A percentile compares a stretch with the other conserved stretches of the same genome.
Evolutionary conservation across 1,284 basidiomycete genomes (phyloP).

Genomic region (Meripilus lineatus): DNA sequence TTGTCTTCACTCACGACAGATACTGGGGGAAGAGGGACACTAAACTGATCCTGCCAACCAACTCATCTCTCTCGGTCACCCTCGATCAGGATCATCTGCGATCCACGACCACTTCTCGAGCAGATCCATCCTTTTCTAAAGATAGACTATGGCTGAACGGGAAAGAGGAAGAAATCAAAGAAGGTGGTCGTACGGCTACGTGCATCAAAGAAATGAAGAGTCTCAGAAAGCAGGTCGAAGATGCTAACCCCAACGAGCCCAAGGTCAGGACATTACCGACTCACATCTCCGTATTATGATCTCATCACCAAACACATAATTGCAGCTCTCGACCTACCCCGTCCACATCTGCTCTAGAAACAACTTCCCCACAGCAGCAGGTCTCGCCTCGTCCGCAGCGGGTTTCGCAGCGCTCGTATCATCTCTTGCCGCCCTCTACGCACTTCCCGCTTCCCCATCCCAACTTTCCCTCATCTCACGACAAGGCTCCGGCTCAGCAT

Average conservation of each 20-base stretch:
- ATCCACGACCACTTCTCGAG: constrained; percentile 90
- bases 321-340: constrained; percentile 65
- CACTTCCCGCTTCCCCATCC: constrained; percentile 61
- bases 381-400: constrained; percentile 94
- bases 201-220: constrained; percentile 89
- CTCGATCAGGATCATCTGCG: constrained; percentile 95
- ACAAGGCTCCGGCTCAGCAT: constrained; percentile 96
- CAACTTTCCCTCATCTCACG: constrained; percentile 91
- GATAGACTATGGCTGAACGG: constrained; percentile 96
- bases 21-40: constrained; percentile 99
- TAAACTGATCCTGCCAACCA: constrained; percentile 93
- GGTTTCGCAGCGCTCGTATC: constrained; percentile 94
- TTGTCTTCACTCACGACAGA: constrained; percentile 46
- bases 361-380: constrained; percentile 99
- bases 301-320: constrained; percentile 5
- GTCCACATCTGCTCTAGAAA: constrained; percentile 94
- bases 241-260: constrained; percentile 53
- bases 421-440: constrained; percentile 86
- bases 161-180: constrained; percentile 84
- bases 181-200: constrained; percentile 73
- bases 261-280: constrained; percentile 46
- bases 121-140: constrained; percentile 68
- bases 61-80: constrained; percentile 96
- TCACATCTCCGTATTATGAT: constrained; percentile 3
- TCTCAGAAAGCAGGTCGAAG: constrained; percentile 74